These are phyloP conservation scores for Crithidia acanthocephali DNA, from an alignment of 208 protist genomes.

Conservation along the genomic window DNA sequence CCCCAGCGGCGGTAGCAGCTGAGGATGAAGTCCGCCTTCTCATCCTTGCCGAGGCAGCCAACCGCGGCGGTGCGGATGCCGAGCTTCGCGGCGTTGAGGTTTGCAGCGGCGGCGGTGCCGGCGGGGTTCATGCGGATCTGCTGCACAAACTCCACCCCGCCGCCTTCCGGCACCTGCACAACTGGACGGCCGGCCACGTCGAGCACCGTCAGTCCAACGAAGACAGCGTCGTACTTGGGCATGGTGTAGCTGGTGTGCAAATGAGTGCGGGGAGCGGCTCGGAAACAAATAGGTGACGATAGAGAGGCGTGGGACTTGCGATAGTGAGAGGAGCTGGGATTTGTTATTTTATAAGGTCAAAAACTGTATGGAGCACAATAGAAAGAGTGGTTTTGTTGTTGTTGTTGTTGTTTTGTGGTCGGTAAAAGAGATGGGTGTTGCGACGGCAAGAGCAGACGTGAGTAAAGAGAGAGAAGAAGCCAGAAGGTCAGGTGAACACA, in stretches of 20 bases:
- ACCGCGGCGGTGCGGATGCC: conserved; percentile 27
- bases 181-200: conserved; percentile 27
- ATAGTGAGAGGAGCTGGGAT: too few relatives aligned
- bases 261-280: too few relatives aligned
- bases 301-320: too few relatives aligned
- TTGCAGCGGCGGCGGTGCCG: conserved; percentile 28
- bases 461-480: too few relatives aligned
- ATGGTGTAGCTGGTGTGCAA: not conserved
- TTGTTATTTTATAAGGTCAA: too few relatives aligned
- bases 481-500: too few relatives aligned
- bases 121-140: conserved; percentile 35
- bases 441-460: too few relatives aligned
- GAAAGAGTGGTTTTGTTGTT: too few relatives aligned
- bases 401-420: too few relatives aligned
- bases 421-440: too few relatives aligned
- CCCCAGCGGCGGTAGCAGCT: conserved; percentile 26
- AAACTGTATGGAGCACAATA: too few relatives aligned
- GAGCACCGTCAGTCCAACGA: conserved; percentile 24
- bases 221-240: conserved; percentile 20
- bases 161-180: conserved; percentile 27
- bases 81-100: conserved; percentile 32
- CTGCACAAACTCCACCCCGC: conserved; percentile 20
- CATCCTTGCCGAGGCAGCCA: conserved; percentile 28
- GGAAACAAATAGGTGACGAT: too few relatives aligned
- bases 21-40: conserved; percentile 31